Conservation (phyloP, 805 yeast genomes). For the Pichia eremophila region DNA sequence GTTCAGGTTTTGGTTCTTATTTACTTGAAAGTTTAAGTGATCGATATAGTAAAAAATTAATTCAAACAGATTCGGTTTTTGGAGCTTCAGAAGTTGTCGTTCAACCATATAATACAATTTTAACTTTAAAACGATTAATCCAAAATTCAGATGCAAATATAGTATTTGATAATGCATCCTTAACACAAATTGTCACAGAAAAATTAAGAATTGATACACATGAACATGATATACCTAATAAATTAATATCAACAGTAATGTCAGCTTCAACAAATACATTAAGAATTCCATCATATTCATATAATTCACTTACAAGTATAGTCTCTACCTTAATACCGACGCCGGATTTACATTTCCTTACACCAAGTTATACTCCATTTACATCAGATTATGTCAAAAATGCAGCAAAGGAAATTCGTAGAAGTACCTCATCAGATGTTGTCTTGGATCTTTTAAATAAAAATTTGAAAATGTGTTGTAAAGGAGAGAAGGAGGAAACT, state of each 20-base stretch:
- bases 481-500: slow-evolving; percentile 35
- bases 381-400: slow-evolving; percentile 44
- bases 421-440: slow-evolving; percentile 77
- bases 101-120: slow-evolving; percentile 86
- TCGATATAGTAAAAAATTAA: slow-evolving; percentile 69
- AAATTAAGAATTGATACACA: slow-evolving; percentile 49
- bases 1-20: slow-evolving; percentile 75
- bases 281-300: slow-evolving; percentile 79
- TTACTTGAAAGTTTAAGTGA: slow-evolving; percentile 73
- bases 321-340: slow-evolving; percentile 77
- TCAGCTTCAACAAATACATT: slow-evolving; percentile 80
- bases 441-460: slow-evolving; percentile 74
- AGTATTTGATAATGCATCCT: slow-evolving; percentile 87
- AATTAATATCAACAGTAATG: slow-evolving; percentile 75
- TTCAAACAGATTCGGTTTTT: slow-evolving; percentile 80
- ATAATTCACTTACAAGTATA: slow-evolving; percentile 74
- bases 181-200: slow-evolving; percentile 60
- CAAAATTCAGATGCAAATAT: slow-evolving; percentile 71
- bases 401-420: slow-evolving; percentile 45
- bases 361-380: slow-evolving; percentile 69
- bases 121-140: slow-evolving; percentile 72
- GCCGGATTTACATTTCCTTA: slow-evolving; percentile 69
- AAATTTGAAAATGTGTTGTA: slow-evolving; percentile 60
- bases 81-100: slow-evolving; percentile 94
- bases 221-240: slow-evolving; percentile 73